Conservation (phyloP, 2,329 filamentous ascomycete species). For the Exserohilum rostratum region DNA sequence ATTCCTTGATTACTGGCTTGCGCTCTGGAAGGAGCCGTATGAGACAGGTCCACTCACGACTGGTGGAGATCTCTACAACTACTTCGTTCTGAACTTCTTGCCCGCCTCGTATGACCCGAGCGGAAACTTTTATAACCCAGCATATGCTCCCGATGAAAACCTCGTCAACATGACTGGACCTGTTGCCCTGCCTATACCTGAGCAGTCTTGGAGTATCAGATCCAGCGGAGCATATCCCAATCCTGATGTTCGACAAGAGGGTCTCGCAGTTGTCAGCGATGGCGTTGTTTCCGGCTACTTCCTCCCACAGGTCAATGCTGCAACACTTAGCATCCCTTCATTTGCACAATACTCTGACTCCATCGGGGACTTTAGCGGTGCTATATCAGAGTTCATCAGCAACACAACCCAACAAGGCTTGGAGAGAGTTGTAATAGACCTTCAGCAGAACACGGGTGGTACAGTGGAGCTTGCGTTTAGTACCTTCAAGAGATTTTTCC, state of each 20-base stretch:
- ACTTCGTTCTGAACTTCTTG: slow-evolving; percentile 48
- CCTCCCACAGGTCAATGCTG: slow-evolving; percentile 46
- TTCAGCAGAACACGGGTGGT: slow-evolving; percentile 65
- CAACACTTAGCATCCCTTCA: slow-evolving; percentile 51
- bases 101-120: slow-evolving; percentile 15
- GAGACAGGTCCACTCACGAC: slow-evolving; percentile 44
- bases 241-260: slow-evolving; percentile 27
- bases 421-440: slow-evolving; percentile 65
- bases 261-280: slow-evolving; percentile 19
- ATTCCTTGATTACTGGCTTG: slow-evolving; percentile 25
- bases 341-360: slow-evolving; percentile 37
- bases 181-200: not conserved
- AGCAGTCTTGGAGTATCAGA: slow-evolving; percentile 19
- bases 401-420: slow-evolving; percentile 53
- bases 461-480: slow-evolving; percentile 33
- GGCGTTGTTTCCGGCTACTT: slow-evolving; percentile 52
- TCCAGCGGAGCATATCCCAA: slow-evolving; percentile 32
- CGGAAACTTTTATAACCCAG: slow-evolving; percentile 5
- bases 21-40: slow-evolving; percentile 26
- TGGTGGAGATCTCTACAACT: slow-evolving; percentile 54
- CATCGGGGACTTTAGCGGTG: slow-evolving; percentile 26
- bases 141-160: slow-evolving; percentile 1
- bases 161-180: not conserved
- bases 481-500: slow-evolving; percentile 59
- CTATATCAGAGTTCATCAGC: slow-evolving; percentile 50